Evolutionary conservation across 208 protist genomes (phyloP), one percentile per base, ranked within the genome.

Genomic region (Trypanosoma cruzi): DNA sequence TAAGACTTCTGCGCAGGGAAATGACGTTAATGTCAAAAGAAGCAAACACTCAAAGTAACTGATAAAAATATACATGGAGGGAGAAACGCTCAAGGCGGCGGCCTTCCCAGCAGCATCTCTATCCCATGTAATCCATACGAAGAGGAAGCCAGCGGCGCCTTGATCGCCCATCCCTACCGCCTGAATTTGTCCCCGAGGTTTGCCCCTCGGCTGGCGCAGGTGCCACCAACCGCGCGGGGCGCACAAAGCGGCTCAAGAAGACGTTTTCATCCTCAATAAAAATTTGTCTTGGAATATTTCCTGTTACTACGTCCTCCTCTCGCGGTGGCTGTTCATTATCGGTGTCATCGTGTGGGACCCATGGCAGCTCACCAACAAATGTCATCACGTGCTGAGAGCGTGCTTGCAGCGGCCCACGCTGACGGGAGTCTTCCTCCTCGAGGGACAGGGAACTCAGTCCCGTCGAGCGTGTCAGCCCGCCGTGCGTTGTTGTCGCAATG

Each of bases 71-170:
- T 14, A 20, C 44, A 49, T 20, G 3, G 44, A 40, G 36, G 10
- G 36, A 40, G 4, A 10, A 40, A 10, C 36, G 6, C 36, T 40
- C 36, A 40, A 40, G 6, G 36, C 36, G 10, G 10, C 36, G 6
- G 36, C 36, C 10, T 10, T 40, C 36, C 36, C 36, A 10, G 36
- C 4, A 40, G 6, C 36, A 40, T 40, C 4, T 13, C 36, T 40
- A 64, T 32, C 58, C 58, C 58, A 64, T 36, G 40, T 48, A 22
- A 52, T 64, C 42, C 22, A 64, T 52, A 50, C 31, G 40, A 31
- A 52, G n/a, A 11, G 58, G 58, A 52, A 52, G 18, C 58, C 58
- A 52, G 16, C 26, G 40, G 13, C 31, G 55, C 32, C 26, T 42
- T 42, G 31, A 28, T 20, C 44, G 44, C 1, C 32, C 32, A 32